Percentiles rank a stretch among this genome's conserved stretches.
These are phyloP conservation scores for Blastobotrys parvus DNA, from an alignment of 805 yeast genomes.

Conservation along the genomic window DNA sequence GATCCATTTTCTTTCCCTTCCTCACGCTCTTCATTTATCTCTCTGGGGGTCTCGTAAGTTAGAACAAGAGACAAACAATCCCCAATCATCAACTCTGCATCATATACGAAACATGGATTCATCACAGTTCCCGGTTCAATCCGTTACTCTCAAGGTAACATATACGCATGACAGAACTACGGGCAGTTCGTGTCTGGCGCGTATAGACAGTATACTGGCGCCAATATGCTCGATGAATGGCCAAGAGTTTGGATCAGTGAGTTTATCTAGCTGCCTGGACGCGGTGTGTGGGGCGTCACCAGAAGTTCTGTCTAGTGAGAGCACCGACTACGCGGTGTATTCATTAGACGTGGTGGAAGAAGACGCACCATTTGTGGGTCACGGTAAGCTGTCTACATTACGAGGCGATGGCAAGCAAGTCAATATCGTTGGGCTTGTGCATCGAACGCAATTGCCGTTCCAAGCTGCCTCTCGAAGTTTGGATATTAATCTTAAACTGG, in stretches of 20 bases:
- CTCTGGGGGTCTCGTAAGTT: no score
- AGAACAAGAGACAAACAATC: no score
- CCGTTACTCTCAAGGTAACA: slow-evolving; percentile 25
- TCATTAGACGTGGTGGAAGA: slow-evolving; percentile 32
- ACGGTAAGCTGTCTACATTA: slow-evolving; percentile 28
- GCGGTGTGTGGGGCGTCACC: slow-evolving; percentile 29
- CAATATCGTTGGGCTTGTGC: slow-evolving; percentile 6
- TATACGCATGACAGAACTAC: slow-evolving; percentile 32
- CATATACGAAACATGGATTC: no score
- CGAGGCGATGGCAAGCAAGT: background rate
- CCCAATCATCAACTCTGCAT: no score
- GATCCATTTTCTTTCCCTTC: no score
- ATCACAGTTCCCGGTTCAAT: background rate
- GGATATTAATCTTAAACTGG: background rate
- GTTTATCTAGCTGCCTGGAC: slow-evolving; percentile 21
- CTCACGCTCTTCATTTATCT: no score
- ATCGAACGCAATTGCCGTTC: background rate
- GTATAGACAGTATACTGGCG: slow-evolving; percentile 15
- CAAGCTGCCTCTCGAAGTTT: background rate
- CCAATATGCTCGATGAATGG: slow-evolving; percentile 21
- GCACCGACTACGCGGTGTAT: slow-evolving; percentile 32
- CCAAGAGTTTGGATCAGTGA: slow-evolving; percentile 7
- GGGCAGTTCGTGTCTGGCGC: slow-evolving; percentile 28
- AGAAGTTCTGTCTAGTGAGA: slow-evolving; percentile 27
- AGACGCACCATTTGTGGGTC: slow-evolving; percentile 32